phyloP scores from a whole-genome alignment of 176 grass and related monocot genomes.

The Bothriochloa decipiens region DNA sequence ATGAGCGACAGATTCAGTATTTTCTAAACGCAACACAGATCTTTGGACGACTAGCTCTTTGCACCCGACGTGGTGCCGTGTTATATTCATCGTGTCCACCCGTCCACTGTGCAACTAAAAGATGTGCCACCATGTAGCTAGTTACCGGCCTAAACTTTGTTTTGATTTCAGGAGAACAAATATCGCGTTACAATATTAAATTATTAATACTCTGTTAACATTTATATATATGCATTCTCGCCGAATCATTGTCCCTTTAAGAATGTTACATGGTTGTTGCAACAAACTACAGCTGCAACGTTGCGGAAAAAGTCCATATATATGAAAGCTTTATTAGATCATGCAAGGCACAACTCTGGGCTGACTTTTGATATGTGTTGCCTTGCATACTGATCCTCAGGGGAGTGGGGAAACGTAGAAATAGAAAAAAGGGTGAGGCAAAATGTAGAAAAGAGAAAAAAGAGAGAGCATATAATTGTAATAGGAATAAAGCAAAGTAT shows the following conservation, averaged over 20 bases:
- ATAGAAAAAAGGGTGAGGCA: neutral
- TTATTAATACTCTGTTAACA: neutral
- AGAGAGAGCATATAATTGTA: neutral
- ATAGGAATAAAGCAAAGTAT: neutral
- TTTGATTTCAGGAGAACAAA: neutral
- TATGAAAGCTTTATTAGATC: neutral
- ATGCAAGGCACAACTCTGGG: neutral
- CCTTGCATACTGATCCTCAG: neutral
- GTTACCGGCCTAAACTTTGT: neutral
- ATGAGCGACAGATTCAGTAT: neutral
- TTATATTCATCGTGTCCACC: neutral
- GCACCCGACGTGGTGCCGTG: constrained; percentile 37
- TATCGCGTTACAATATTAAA: neutral
- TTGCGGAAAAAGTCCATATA: neutral
- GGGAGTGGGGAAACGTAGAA: neutral
- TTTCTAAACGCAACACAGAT: neutral
- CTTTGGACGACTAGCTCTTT: neutral
- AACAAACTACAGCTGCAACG: neutral
- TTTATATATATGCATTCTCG: neutral
- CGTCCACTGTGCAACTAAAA: neutral
- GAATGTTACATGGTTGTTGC: neutral
- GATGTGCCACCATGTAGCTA: constrained; percentile 30
- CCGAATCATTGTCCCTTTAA: neutral
- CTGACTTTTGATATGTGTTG: neutral
- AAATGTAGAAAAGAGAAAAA: neutral